Evolutionary conservation across 2,329 filamentous ascomycete genomes (phyloP), one percentile per base, ranked within the genome.

Genomic region (Beauveria asiatica): DNA sequence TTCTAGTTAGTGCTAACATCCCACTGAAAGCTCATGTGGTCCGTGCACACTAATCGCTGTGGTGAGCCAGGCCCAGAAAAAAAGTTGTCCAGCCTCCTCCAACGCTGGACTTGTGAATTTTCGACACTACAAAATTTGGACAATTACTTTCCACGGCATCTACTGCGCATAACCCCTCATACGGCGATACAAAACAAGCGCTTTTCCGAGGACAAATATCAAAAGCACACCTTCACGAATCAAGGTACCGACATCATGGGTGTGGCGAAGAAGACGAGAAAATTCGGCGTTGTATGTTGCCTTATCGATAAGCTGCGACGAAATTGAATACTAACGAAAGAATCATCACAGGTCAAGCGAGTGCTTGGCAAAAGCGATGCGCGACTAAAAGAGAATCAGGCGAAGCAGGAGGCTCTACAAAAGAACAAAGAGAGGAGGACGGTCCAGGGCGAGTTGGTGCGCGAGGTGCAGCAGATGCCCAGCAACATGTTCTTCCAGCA

Each of bases 401-500:
- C 82, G 68, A 80, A 82, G 60, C 79, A 84, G 65, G 85, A 81
- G 70, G 77, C 76, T 4, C 39, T 54, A 17, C 45, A 59, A 33
- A 62, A 62, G 11, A 25, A 45, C 39, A 62, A 62, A 45, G 76
- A 82, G 64, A 81, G 82, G 71, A 83, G 82, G 71, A 83, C 80
- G 16, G 71, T 76, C 56, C 74, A 74, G 33, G 76, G 78, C 67
- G 83, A 90, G 62, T 75, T 92, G 59, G 83, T 93, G 57, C 85
- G 89, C 66, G 88, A 92, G 75, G 84, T 90, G 79, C 88, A 89
- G 5, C 89, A 94, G 77, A 88, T 89, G 69, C 88, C 90, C 13
- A 90, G 89, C 21, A 83, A 85, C 63, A 85, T 96, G 75, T 96
- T 95, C 83, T 95, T 95, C 75, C 83, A 89, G 70, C 88, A 90